phyloP scores from a whole-genome alignment of 805 yeast genomes.

The Jamesozyma rosinii region DNA sequence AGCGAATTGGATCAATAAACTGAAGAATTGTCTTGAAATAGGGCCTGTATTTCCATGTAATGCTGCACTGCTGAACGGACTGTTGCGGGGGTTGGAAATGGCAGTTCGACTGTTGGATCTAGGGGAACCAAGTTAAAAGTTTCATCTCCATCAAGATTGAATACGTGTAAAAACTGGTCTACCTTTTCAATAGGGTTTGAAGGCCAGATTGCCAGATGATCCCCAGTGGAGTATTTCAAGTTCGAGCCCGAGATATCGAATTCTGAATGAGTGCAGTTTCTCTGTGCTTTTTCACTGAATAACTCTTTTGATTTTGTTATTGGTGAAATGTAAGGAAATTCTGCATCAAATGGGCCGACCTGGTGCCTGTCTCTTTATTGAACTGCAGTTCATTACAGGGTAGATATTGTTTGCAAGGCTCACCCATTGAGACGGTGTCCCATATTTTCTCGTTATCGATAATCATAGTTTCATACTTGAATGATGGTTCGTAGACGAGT shows the following conservation, averaged over 20 bases:
- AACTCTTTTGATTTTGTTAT: slow-evolving; percentile 58
- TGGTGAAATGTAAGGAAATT: slow-evolving; percentile 78
- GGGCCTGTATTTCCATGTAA: slow-evolving; percentile 89
- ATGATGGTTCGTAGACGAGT: slow-evolving; percentile 66
- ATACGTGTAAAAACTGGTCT: slow-evolving; percentile 50
- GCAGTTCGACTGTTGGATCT: slow-evolving; percentile 57
- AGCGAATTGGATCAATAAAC: slow-evolving; percentile 72
- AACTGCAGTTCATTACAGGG: slow-evolving; percentile 31
- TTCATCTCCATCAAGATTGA: slow-evolving; percentile 43
- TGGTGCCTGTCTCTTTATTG: slow-evolving; percentile 31
- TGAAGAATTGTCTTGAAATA: slow-evolving; percentile 79
- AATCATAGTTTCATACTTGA: slow-evolving; percentile 32
- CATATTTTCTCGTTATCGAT: slow-evolving; percentile 24
- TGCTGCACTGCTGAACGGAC: slow-evolving; percentile 78
- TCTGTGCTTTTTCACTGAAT: slow-evolving; percentile 44
- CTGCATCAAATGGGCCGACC: slow-evolving; percentile 72
- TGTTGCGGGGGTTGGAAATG: slow-evolving; percentile 75
- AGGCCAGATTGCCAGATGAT: slow-evolving; percentile 91
- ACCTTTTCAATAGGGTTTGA: slow-evolving; percentile 74
- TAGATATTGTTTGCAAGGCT: slow-evolving; percentile 57
- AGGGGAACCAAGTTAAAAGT: slow-evolving; percentile 57
- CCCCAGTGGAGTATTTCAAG: slow-evolving; percentile 87
- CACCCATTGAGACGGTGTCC: slow-evolving; percentile 62
- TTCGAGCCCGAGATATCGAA: slow-evolving; percentile 70
- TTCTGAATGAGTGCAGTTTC: slow-evolving; percentile 87